Conservation (phyloP, 2,329 filamentous ascomycete species). For the Amphichorda felina region DNA sequence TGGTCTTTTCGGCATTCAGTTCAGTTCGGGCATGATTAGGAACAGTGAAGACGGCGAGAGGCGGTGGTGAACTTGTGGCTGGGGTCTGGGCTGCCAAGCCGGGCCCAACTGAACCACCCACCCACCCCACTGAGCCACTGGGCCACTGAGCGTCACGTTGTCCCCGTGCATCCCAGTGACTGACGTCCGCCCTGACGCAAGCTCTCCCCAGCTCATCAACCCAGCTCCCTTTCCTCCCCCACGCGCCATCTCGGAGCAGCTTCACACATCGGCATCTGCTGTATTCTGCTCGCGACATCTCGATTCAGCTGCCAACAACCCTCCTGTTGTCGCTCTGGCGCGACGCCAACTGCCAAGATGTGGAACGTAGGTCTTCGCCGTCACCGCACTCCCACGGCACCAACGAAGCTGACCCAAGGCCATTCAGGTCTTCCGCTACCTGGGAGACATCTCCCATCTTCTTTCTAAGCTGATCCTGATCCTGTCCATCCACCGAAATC, state of each 20-base stretch:
- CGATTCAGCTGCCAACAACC: not conserved
- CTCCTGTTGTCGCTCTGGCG: not conserved
- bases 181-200: not conserved
- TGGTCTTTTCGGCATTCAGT: too few relatives aligned
- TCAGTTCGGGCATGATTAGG: too few relatives aligned
- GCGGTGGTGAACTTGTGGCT: too few relatives aligned
- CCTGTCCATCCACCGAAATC: conserved; percentile 79
- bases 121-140: too few relatives aligned
- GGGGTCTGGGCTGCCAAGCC: too few relatives aligned
- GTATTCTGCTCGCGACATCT: too few relatives aligned
- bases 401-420: not conserved
- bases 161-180: too few relatives aligned
- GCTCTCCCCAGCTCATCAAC: not conserved
- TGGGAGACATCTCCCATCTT: conserved; percentile 76
- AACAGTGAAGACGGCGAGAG: too few relatives aligned
- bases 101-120: too few relatives aligned
- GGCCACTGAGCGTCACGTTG: too few relatives aligned
- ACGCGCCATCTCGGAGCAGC: not conserved
- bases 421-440: conserved; percentile 54
- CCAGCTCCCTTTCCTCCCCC: not conserved
- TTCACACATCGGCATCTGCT: not conserved
- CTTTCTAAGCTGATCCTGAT: conserved; percentile 84
- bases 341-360: conserved; percentile 1
- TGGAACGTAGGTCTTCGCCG: conserved; percentile 3
- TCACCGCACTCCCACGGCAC: not conserved